phyloP scores from a whole-genome alignment of 108 stramenopile genomes.

The Nitzschia sp. region DNA sequence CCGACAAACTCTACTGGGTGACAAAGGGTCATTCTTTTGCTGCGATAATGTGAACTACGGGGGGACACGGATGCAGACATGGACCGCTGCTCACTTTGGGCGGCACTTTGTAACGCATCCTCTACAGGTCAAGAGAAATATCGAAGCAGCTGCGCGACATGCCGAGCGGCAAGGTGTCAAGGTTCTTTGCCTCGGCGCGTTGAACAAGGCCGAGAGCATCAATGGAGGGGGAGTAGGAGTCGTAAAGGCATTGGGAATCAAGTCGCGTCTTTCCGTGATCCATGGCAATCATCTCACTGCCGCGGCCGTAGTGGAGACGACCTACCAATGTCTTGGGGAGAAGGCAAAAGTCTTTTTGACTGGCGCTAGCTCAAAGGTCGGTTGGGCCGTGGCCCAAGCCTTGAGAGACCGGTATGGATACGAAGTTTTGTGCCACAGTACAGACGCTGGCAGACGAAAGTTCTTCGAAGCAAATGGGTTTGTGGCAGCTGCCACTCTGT shows the following conservation, averaged over 20 bases:
- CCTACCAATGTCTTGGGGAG: slow-evolving; percentile 37
- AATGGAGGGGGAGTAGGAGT: slow-evolving; percentile 58
- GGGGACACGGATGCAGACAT: slow-evolving; percentile 37
- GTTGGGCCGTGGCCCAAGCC: slow-evolving; percentile 58
- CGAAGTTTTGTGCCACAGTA: slow-evolving; percentile 52
- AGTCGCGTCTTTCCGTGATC: slow-evolving; percentile 46
- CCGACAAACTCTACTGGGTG: slow-evolving; percentile 44
- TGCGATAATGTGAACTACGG: slow-evolving; percentile 48
- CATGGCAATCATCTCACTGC: slow-evolving; percentile 66
- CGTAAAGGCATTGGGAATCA: slow-evolving; percentile 43
- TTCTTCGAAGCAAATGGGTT: slow-evolving; percentile 48
- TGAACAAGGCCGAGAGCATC: slow-evolving; percentile 67
- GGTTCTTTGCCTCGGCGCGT: slow-evolving; percentile 56
- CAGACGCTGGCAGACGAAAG: slow-evolving; percentile 35
- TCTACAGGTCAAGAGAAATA: slow-evolving; percentile 38
- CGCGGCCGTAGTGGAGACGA: slow-evolving; percentile 51
- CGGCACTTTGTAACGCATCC: slow-evolving; percentile 51
- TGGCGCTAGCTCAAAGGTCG: slow-evolving; percentile 63
- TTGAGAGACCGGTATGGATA: slow-evolving; percentile 43
- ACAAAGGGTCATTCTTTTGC: slow-evolving; percentile 46
- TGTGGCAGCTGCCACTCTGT: slow-evolving; percentile 37
- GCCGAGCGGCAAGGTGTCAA: slow-evolving; percentile 53
- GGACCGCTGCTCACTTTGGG: slow-evolving; percentile 56
- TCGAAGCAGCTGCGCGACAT: slow-evolving; percentile 55
- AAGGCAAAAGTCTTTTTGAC: slow-evolving; percentile 49